Percentiles rank a stretch among this genome's conserved stretches.
Evolutionary conservation across 2,329 filamentous ascomycete species (phyloP).

Genomic region (Trichoderma oligosporum): DNA sequence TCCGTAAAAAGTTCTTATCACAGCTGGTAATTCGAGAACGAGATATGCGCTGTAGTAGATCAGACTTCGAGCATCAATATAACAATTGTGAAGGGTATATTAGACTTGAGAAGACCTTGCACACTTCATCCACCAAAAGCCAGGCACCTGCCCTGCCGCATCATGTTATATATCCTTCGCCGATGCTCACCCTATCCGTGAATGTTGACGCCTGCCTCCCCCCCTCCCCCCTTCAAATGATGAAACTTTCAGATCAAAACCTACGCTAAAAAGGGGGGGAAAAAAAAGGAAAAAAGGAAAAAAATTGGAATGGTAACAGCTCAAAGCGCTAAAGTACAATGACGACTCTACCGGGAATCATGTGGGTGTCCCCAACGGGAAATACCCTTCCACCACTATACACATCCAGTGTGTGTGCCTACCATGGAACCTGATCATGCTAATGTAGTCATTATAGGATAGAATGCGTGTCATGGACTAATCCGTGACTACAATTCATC

Average conservation of each 20-base stretch:
- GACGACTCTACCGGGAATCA: conserved; percentile 25
- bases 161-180: conserved; percentile 24
- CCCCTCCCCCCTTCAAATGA: too few species aligned
- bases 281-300: conserved; percentile 19
- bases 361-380: conserved; percentile 24
- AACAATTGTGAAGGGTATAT: conserved; percentile 33
- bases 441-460: conserved; percentile 30
- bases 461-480: conserved; percentile 17
- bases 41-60: not conserved
- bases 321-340: conserved; percentile 32
- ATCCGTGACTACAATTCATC: conserved; percentile 26
- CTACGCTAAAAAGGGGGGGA: conserved; percentile 10
- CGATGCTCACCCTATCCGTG: conserved; percentile 25
- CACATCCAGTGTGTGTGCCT: conserved; percentile 20
- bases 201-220: conserved; percentile 24
- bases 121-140: conserved; percentile 23
- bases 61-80: conserved; percentile 9
- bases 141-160: conserved; percentile 22
- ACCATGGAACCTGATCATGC: conserved; percentile 31
- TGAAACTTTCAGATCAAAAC: conserved; percentile 24
- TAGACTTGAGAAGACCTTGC: conserved; percentile 28
- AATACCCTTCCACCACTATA: conserved; percentile 20
- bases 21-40: not conserved
- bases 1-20: not conserved
- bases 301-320: conserved; percentile 23